Evolutionary conservation across 179 eudicot genomes (phyloP), one percentile per base, ranked within the genome.

Genomic region (Drosera spatulata): DNA sequence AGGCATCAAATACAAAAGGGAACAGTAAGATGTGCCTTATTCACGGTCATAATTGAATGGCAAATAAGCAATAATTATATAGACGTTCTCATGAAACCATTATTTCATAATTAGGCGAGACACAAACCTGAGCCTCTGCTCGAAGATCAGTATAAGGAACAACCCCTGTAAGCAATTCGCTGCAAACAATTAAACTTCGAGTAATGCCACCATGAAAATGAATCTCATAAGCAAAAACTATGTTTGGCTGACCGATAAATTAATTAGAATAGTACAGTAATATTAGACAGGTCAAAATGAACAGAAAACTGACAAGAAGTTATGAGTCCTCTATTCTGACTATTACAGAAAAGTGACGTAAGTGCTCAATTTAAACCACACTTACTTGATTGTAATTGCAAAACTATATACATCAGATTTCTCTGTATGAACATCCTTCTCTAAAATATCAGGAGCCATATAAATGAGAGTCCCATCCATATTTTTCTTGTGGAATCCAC

Each of bases 361-460:
- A 22, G 33, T 22, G 33, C 33, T 22, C 33, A 22, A 22, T 22
- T 22, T 22, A 22, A 22, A 22, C 33, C 55, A 53, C 44, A 58
- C 86, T 86, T 83, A 89, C 99, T 93, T 93, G 74, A 86, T 65
- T 69, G 87, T 81, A 58, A 93, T 65, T 50, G 95, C 96, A 69
- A 86, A 93, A 72, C 97, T 85, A 66, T 89, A 93, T 66, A 86
- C 97, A 74, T 93, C 99, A 56, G 99, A 84, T 66, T 93, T 93
- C 76, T 86, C 95, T 43, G 90, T 75, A 11, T 86, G 97, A 57
- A 81, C 71, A 74, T 85, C 86, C 77, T 79, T 93, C 71, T 73
- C 84, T 80, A 93, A 72, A 64, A 93, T 74, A 76, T 93, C 99
- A 58, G 99, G 97, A 71, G 99, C 99, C 99, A 93, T 89, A 75